These are phyloP conservation scores for Stachybotrys chlorohalonatus DNA, from an alignment of 2,329 filamentous ascomycete species.

Conservation along the genomic window DNA sequence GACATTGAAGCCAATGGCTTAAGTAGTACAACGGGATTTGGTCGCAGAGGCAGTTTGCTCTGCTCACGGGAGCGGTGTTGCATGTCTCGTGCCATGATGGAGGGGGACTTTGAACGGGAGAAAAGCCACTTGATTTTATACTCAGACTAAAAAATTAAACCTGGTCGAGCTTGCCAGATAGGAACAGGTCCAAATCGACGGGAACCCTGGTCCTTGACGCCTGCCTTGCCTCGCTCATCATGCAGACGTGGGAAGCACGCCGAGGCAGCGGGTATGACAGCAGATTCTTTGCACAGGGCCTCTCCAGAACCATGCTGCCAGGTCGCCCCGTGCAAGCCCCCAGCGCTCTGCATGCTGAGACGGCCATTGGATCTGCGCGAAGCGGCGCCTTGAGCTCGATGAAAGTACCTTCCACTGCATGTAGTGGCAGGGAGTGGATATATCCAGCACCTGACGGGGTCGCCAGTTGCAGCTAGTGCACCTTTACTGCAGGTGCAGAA, in stretches of 20 bases:
- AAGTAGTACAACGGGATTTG: neutral
- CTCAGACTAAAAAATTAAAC: constrained; percentile 9
- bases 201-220: neutral
- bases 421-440: neutral
- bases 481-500: neutral
- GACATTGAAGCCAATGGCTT: neutral
- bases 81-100: constrained; percentile 33
- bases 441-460: neutral
- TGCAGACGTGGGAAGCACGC: neutral
- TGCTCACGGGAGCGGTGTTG: constrained; percentile 28
- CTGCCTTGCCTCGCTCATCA: neutral
- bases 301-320: no score
- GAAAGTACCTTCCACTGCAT: no score
- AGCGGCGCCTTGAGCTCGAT: no score
- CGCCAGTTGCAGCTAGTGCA: neutral
- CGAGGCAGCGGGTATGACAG: neutral
- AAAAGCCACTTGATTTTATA: constrained; percentile 32
- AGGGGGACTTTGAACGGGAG: constrained; percentile 18
- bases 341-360: no score
- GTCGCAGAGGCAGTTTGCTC: constrained; percentile 14
- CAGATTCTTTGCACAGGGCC: neutral
- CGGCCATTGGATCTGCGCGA: no score
- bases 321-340: no score
- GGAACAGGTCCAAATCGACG: neutral
- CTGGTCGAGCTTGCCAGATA: neutral